A percentile compares a stretch with the other conserved stretches of the same genome.
phyloP scores from a whole-genome alignment of 2,329 filamentous ascomycete species.

The Apiospora saccharicola region DNA sequence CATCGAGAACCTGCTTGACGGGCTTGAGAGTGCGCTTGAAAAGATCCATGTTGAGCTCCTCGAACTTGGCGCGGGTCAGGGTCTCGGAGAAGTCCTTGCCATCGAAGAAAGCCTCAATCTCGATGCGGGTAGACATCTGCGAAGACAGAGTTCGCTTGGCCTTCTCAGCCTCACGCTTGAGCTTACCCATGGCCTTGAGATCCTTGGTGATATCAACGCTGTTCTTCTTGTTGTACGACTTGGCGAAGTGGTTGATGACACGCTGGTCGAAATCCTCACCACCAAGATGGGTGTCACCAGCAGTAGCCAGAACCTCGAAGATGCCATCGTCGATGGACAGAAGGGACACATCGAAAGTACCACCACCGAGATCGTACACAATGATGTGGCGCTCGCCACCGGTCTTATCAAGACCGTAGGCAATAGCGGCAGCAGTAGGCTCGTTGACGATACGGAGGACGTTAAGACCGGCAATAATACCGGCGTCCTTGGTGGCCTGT shows the following conservation, averaged over 20 bases:
- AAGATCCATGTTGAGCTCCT: slow-evolving; percentile 97
- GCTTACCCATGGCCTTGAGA: slow-evolving; percentile 97
- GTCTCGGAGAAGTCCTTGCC: slow-evolving; percentile 99
- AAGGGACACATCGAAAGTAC: slow-evolving; percentile 94
- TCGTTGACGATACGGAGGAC: slow-evolving; percentile 97
- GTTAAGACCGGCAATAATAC: slow-evolving; percentile 89
- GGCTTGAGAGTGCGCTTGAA: slow-evolving; percentile 99
- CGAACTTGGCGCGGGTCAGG: slow-evolving; percentile 97
- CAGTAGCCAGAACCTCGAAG: slow-evolving; percentile 93
- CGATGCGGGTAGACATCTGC: slow-evolving; percentile 90
- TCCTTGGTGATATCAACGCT: slow-evolving; percentile 91
- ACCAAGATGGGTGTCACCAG: slow-evolving; percentile 96
- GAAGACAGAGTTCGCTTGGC: slow-evolving; percentile 98
- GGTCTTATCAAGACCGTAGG: slow-evolving; percentile 91
- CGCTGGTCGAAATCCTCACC: slow-evolving; percentile 99
- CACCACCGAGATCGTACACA: slow-evolving; percentile 92
- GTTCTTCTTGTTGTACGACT: slow-evolving; percentile 99
- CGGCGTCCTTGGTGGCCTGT: slow-evolving; percentile 96
- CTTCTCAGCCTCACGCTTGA: slow-evolving; percentile 99
- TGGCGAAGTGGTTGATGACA: slow-evolving; percentile 94
- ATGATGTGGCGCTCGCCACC: slow-evolving; percentile 87
- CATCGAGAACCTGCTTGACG: slow-evolving; percentile 97
- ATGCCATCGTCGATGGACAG: slow-evolving; percentile 91
- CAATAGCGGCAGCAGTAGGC: slow-evolving; percentile 93
- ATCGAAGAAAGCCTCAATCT: slow-evolving; percentile 97